Evolutionary conservation across 352 stramenopile genomes (phyloP).

Genomic region (Globisporangium perplexum): DNA sequence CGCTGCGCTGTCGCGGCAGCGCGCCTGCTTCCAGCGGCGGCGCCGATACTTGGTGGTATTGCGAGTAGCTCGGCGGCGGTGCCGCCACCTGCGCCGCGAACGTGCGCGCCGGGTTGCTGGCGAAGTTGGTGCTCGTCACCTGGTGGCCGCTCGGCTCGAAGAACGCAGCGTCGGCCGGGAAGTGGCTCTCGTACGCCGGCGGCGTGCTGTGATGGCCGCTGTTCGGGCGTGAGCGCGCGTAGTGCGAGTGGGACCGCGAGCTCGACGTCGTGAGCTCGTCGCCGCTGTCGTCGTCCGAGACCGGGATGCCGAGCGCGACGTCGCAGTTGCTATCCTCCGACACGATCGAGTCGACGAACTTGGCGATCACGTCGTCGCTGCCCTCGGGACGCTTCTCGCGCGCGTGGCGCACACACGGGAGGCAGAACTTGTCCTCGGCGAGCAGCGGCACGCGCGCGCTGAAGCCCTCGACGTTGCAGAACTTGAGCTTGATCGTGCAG

Average conservation of each 20-base stretch:
- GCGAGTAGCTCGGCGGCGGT: conserved; percentile 1
- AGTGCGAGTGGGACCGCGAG: not conserved
- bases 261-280: conserved; percentile 1
- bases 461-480: conserved; percentile 6
- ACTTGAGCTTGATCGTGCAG: conserved; percentile 12
- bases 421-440: conserved; percentile 10
- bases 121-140: not conserved
- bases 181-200: not conserved
- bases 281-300: conserved; percentile 4
- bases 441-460: not conserved
- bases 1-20: no score
- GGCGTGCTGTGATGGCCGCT: not conserved
- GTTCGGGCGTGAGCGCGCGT: not conserved
- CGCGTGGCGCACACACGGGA: conserved; percentile 10
- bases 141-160: not conserved
- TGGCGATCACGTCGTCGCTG: not conserved
- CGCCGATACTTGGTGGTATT: not conserved
- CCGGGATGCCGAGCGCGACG: conserved; percentile 1
- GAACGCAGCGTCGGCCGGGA: not conserved
- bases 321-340: conserved; percentile 7
- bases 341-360: conserved; percentile 12
- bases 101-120: not conserved
- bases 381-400: conserved; percentile 7
- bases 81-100: not conserved
- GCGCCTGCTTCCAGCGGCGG: not conserved